phyloP scores from a whole-genome alignment of 148 eudicot species.

The Cornus florida region DNA sequence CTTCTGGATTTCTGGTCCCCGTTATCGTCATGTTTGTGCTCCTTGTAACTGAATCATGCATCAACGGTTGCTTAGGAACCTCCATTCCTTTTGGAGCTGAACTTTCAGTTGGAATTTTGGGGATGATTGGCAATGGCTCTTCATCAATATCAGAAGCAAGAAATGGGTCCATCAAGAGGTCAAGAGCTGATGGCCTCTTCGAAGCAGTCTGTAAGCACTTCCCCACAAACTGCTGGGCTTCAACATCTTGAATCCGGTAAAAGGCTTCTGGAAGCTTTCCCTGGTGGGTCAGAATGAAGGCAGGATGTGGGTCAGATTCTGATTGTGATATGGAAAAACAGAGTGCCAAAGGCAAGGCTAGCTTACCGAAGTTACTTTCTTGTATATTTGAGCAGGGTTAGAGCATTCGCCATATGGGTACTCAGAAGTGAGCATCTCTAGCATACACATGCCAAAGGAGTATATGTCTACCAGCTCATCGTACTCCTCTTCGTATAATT shows the following conservation, averaged over 20 bases:
- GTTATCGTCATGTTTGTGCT: constrained; percentile 72
- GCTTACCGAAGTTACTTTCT: constrained; percentile 77
- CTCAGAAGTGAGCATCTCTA: constrained; percentile 85
- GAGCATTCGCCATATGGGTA: constrained; percentile 85
- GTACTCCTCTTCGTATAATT: constrained; percentile 77
- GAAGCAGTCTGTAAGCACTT: constrained; percentile 69
- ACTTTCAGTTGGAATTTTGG: constrained; percentile 18
- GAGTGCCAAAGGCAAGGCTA: background rate
- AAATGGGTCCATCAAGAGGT: constrained; percentile 69
- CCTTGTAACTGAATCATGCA: constrained; percentile 22
- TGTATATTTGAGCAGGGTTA: constrained; percentile 84
- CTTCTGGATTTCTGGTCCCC: constrained; percentile 61
- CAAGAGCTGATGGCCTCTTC: constrained; percentile 61
- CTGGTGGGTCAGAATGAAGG: constrained; percentile 23
- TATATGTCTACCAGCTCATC: constrained; percentile 78
- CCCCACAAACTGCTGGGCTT: constrained; percentile 62
- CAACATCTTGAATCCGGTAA: constrained; percentile 47
- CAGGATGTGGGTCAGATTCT: background rate
- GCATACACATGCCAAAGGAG: constrained; percentile 87
- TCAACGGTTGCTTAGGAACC: constrained; percentile 25
- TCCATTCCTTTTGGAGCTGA: constrained; percentile 21
- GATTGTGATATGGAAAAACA: background rate
- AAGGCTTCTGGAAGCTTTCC: constrained; percentile 78
- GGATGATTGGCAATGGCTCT: constrained; percentile 13
- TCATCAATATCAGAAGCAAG: constrained; percentile 39